These are phyloP conservation scores for Aristolochia fimbriata DNA, from an alignment of 164 flowering plant species.

Conservation along the genomic window DNA sequence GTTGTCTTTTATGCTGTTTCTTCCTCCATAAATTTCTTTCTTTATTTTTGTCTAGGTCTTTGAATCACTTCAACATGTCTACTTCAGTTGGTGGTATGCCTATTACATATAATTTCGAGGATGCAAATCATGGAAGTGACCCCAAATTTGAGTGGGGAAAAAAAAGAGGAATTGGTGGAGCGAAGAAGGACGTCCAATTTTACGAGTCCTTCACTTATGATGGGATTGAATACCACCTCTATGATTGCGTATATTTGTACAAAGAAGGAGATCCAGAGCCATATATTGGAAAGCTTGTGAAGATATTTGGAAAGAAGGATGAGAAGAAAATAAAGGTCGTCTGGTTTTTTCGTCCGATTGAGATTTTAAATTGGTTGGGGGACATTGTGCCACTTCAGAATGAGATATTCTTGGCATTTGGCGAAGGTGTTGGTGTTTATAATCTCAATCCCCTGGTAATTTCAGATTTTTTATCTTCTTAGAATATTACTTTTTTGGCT, in stretches of 20 bases:
- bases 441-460: conserved; percentile 75
- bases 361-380: conserved; percentile 35
- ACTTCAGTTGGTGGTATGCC: conserved; percentile 2
- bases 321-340: conserved; percentile 51
- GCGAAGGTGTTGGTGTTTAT: conserved; percentile 60
- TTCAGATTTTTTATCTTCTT: neutral
- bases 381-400: conserved; percentile 25
- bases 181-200: conserved; percentile 44
- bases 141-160: conserved; percentile 71
- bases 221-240: conserved; percentile 53
- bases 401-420: conserved; percentile 75
- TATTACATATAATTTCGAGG: conserved; percentile 21
- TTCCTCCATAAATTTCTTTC: neutral
- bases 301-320: conserved; percentile 49
- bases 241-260: conserved; percentile 56
- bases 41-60: conserved; percentile 11
- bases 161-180: conserved; percentile 56
- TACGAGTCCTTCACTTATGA: conserved; percentile 78
- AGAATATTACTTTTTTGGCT: neutral
- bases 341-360: conserved; percentile 74
- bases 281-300: conserved; percentile 61
- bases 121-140: conserved; percentile 18
- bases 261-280: conserved; percentile 51
- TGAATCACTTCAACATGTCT: conserved; percentile 1
- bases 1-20: neutral